phyloP scores from a whole-genome alignment of 495 filamentous ascomycete species.

The Geopyxis carbonaria region DNA sequence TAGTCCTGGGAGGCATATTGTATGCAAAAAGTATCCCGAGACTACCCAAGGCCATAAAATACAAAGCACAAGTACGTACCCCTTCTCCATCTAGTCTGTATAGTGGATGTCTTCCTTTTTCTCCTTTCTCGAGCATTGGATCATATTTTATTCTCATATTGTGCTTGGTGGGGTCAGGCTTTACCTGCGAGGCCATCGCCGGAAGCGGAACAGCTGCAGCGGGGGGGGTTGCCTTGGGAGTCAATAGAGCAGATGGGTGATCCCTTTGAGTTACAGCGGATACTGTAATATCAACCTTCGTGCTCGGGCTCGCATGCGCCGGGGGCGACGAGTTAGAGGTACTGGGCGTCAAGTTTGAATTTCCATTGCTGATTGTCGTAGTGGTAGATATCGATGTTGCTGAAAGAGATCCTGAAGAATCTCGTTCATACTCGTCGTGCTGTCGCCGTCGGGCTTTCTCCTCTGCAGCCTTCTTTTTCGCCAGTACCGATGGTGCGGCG shows the following conservation, averaged over 20 bases:
- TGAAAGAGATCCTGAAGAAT: conserved; percentile 31
- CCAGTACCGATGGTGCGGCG: conserved; percentile 54
- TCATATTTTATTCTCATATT: conserved; percentile 23
- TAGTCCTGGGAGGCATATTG: neutral
- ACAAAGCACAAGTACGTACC: conserved; percentile 21
- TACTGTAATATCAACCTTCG: conserved; percentile 1
- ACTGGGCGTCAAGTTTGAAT: conserved; percentile 11
- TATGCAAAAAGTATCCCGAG: neutral
- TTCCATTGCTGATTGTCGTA: neutral
- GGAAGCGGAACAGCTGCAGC: conserved; percentile 5
- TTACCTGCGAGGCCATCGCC: no score
- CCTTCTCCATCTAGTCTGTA: conserved; percentile 25
- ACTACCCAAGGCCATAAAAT: conserved; percentile 4
- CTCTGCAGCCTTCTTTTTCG: conserved; percentile 27
- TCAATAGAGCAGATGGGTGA: conserved; percentile 18
- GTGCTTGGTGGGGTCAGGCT: conserved; percentile 13
- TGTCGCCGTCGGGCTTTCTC: conserved; percentile 22
- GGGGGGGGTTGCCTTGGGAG: conserved; percentile 24
- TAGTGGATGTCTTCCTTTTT: conserved; percentile 28
- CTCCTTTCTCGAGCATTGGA: conserved; percentile 27
- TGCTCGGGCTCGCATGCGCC: conserved; percentile 10
- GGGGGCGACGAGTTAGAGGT: conserved; percentile 16
- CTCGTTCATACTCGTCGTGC: conserved; percentile 19
- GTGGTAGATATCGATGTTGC: conserved; percentile 6
- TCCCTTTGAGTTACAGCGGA: conserved; percentile 6